These are phyloP conservation scores for Globisporangium nagaii DNA, from an alignment of 352 stramenopile species.

Conservation along the genomic window DNA sequence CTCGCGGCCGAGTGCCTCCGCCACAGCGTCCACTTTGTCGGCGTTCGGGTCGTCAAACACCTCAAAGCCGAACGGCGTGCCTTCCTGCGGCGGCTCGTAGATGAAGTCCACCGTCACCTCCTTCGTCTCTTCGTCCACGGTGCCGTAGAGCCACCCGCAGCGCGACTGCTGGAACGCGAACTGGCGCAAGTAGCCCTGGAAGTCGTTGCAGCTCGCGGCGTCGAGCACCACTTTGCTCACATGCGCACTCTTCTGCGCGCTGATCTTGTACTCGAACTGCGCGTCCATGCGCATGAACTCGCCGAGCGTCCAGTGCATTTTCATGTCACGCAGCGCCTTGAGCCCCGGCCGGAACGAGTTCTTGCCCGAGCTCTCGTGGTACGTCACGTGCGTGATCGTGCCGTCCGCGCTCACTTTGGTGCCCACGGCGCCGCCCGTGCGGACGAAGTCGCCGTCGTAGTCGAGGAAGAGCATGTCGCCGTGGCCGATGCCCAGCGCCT, in stretches of 20 bases:
- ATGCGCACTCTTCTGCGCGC: slow-evolving; percentile 88
- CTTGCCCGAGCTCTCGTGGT: slow-evolving; percentile 68
- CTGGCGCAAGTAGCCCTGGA: slow-evolving; percentile 88
- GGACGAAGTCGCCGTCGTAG: slow-evolving; percentile 66
- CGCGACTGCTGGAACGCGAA: slow-evolving; percentile 93
- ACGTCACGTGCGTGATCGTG: slow-evolving; percentile 69
- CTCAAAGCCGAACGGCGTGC: slow-evolving; percentile 85
- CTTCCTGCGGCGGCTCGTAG: slow-evolving; percentile 94
- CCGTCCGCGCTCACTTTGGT: slow-evolving; percentile 80
- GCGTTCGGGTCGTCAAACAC: slow-evolving; percentile 90
- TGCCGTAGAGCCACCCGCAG: slow-evolving; percentile 94
- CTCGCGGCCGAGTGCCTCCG: slow-evolving; percentile 80
- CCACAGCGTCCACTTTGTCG: slow-evolving; percentile 82
- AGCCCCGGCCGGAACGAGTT: slow-evolving; percentile 93
- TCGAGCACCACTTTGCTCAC: slow-evolving; percentile 86
- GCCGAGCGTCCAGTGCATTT: slow-evolving; percentile 97
- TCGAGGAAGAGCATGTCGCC: slow-evolving; percentile 80
- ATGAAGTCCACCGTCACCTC: slow-evolving; percentile 93
- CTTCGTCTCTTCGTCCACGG: slow-evolving; percentile 80
- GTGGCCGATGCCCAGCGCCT: slow-evolving; percentile 52
- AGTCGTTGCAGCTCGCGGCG: slow-evolving; percentile 81
- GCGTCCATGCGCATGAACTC: slow-evolving; percentile 98
- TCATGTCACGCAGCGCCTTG: slow-evolving; percentile 96
- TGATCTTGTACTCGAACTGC: slow-evolving; percentile 97
- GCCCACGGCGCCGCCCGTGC: slow-evolving; percentile 36